These are phyloP conservation scores for Penicillium sp. DNA, from an alignment of 2,329 filamentous ascomycete species.

Conservation along the genomic window DNA sequence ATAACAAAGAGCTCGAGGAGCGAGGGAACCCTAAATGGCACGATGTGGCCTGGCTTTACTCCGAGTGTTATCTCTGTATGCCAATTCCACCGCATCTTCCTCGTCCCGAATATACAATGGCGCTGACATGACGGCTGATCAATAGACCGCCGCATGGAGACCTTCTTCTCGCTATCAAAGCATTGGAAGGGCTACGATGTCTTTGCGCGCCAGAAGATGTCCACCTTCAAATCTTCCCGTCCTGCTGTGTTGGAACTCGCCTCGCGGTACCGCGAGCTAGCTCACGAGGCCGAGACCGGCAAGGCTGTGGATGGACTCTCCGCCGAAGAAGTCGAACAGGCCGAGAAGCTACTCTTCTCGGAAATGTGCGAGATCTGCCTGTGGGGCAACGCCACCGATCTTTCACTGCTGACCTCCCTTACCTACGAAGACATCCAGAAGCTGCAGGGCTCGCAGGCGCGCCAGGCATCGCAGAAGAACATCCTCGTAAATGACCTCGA, in stretches of 20 bases:
- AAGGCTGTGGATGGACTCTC: constrained; percentile 42
- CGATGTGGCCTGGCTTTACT: constrained; percentile 81
- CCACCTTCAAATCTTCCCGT: constrained; percentile 88
- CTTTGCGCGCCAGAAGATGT: constrained; percentile 86
- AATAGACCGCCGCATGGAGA: constrained; percentile 70
- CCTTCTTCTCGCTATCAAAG: constrained; percentile 72
- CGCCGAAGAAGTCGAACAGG: constrained; percentile 59
- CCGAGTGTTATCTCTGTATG: constrained; percentile 85
- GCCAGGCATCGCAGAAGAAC: constrained; percentile 86
- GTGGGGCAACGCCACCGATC: constrained; percentile 95
- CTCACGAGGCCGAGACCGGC: constrained; percentile 64
- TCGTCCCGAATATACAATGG: background rate
- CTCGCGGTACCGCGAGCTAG: constrained; percentile 72
- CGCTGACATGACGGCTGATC: constrained; percentile 23
- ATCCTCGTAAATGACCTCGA: constrained; percentile 86
- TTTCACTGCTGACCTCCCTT: constrained; percentile 85
- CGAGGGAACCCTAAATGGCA: constrained; percentile 79
- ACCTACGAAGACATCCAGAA: constrained; percentile 97
- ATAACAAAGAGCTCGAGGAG: constrained; percentile 81
- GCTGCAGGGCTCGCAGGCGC: constrained; percentile 82
- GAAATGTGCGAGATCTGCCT: constrained; percentile 97
- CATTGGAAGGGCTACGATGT: constrained; percentile 91
- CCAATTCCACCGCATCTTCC: background rate
- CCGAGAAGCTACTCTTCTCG: constrained; percentile 76
- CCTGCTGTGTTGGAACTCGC: constrained; percentile 83